A percentile compares a stretch with the other conserved stretches of the same genome.
These are phyloP conservation scores for Yarrowia phangngaensis DNA, from an alignment of 805 yeast species.

Conservation along the genomic window DNA sequence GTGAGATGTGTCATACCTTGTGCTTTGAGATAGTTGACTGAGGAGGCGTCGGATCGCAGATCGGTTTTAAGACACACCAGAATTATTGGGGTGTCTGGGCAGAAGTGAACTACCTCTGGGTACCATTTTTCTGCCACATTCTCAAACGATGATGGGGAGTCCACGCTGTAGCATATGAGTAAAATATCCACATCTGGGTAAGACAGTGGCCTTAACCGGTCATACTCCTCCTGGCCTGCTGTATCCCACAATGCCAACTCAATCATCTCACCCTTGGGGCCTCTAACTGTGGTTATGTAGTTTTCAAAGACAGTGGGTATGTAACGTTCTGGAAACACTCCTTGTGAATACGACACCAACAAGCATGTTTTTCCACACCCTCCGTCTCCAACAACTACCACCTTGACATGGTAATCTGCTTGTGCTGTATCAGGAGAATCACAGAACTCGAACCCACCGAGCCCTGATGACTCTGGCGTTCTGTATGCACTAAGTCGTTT, in stretches of 20 bases:
- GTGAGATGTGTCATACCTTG: constrained; percentile 35
- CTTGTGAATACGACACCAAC: constrained; percentile 60
- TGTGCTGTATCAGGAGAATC: neutral
- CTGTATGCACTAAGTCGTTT: constrained; percentile 19
- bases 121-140: constrained; percentile 80
- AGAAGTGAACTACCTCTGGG: constrained; percentile 79
- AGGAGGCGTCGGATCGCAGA: constrained; percentile 39
- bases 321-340: constrained; percentile 64
- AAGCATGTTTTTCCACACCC: constrained; percentile 88
- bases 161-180: constrained; percentile 71
- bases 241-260: constrained; percentile 84
- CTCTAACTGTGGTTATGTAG: constrained; percentile 55
- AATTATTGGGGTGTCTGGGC: constrained; percentile 72
- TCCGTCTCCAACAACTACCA: constrained; percentile 86
- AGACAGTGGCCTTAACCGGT: constrained; percentile 69
- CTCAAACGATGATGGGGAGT: constrained; percentile 57
- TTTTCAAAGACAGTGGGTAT: constrained; percentile 84
- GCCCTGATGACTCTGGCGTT: constrained; percentile 4
- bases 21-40: constrained; percentile 31
- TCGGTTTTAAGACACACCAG: constrained; percentile 84
- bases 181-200: constrained; percentile 77
- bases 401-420: constrained; percentile 46
- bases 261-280: constrained; percentile 49
- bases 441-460: constrained; percentile 1
- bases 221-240: constrained; percentile 86